phyloP scores from a whole-genome alignment of 495 filamentous ascomycete genomes.

The Hypoxylon subgilvum region DNA sequence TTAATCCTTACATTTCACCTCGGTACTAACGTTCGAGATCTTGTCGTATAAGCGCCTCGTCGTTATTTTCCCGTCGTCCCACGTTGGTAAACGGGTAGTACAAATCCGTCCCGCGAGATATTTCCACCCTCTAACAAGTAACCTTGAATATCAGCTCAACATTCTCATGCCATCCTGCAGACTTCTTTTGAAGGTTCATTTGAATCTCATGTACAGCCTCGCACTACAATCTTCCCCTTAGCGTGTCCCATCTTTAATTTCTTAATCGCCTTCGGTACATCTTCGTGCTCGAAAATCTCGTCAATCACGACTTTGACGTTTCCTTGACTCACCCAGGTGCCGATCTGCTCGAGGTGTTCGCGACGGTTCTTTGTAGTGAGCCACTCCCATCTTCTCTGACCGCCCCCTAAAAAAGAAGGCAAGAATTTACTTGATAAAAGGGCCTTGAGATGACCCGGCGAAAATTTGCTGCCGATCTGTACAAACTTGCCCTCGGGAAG shows the following conservation, averaged over 20 bases:
- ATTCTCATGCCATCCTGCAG: too few relatives aligned
- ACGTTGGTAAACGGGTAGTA: background rate
- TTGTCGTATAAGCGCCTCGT: background rate
- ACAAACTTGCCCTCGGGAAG: constrained; percentile 60
- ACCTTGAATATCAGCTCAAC: too few relatives aligned
- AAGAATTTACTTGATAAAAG: constrained; percentile 41
- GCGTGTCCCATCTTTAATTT: constrained; percentile 65
- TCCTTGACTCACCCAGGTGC: constrained; percentile 64
- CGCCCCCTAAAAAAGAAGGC: constrained; percentile 69
- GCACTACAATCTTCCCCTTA: constrained; percentile 73
- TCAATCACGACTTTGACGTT: constrained; percentile 68
- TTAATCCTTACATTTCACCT: background rate
- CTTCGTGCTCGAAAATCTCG: constrained; percentile 63
- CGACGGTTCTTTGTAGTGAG: constrained; percentile 47
- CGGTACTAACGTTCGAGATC: background rate
- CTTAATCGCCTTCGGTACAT: constrained; percentile 68
- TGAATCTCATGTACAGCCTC: constrained; percentile 46
- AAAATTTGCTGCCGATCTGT: constrained; percentile 57
- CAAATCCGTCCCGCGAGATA: too few relatives aligned
- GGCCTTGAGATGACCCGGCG: constrained; percentile 28
- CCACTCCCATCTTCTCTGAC: constrained; percentile 60
- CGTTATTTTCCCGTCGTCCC: background rate
- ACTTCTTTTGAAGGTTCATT: too few relatives aligned
- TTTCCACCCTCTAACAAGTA: too few relatives aligned
- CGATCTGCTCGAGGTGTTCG: constrained; percentile 62